A percentile compares a stretch with the other conserved stretches of the same genome.
phyloP scores from a whole-genome alignment of 495 filamentous ascomycete genomes.

The Penicillium longicatenatum region DNA sequence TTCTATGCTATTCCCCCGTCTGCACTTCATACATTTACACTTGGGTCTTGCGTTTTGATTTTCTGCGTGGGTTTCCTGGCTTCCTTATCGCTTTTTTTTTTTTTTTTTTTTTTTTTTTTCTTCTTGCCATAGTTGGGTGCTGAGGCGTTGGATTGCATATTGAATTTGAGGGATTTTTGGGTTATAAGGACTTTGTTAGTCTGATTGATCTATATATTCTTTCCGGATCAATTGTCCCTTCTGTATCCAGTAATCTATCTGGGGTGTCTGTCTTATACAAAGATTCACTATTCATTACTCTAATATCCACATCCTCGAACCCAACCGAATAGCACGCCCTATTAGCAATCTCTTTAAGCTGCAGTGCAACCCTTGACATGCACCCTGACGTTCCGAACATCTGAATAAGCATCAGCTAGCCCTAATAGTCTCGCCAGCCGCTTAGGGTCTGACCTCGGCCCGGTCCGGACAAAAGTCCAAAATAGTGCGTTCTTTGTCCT shows the following conservation, averaged over 20 bases:
- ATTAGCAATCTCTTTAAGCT: neutral
- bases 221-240: neutral
- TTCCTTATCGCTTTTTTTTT: neutral
- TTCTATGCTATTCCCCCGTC: conserved; percentile 22
- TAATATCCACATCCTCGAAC: neutral
- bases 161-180: conserved; percentile 1
- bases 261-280: neutral
- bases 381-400: neutral
- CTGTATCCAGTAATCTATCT: neutral
- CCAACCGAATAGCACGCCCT: neutral
- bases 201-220: neutral
- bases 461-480: neutral
- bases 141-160: conserved; percentile 18
- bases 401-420: neutral
- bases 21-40: conserved; percentile 29
- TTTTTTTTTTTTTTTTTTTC: conserved; percentile 10
- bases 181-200: neutral
- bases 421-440: neutral
- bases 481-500: neutral
- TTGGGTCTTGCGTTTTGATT: conserved; percentile 10
- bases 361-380: neutral
- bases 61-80: neutral
- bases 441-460: neutral
- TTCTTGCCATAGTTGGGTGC: conserved; percentile 28
- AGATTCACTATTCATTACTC: neutral